These are phyloP conservation scores for Saccharomyces pastorianus DNA, from an alignment of 1,139 yeast genomes.

Conservation along the genomic window DNA sequence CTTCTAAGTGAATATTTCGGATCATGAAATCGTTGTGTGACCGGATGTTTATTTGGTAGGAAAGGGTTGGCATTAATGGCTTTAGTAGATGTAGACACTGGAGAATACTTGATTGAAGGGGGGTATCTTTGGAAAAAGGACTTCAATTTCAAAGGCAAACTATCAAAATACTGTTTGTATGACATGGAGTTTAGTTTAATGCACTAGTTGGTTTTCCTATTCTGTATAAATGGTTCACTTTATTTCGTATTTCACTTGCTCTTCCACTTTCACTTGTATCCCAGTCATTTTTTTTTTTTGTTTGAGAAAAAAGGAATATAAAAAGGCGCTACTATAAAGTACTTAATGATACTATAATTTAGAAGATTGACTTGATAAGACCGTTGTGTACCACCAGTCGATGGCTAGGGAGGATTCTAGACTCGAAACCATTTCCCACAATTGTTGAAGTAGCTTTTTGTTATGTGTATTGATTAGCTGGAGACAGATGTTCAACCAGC, in stretches of 20 bases:
- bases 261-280: not conserved
- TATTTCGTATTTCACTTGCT: not conserved
- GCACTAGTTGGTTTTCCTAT: not conserved
- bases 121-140: conserved; percentile 77
- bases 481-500: conserved; percentile 6
- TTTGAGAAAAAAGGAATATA: not conserved
- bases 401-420: conserved; percentile 8
- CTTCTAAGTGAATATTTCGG: conserved; percentile 77
- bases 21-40: conserved; percentile 67
- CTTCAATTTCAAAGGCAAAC: conserved; percentile 65
- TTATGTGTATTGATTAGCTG: conserved; percentile 4
- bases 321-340: not conserved
- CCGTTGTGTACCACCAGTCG: conserved; percentile 13
- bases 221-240: not conserved
- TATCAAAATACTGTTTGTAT: conserved; percentile 35
- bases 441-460: conserved; percentile 4
- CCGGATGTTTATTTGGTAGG: conserved; percentile 75
- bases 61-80: conserved; percentile 82
- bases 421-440: conserved; percentile 10
- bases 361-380: not conserved
- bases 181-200: not conserved
- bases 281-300: not conserved
- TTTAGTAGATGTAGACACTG: conserved; percentile 53
- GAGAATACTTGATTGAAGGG: conserved; percentile 71
- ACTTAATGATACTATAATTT: not conserved